phyloP scores from a whole-genome alignment of 306 rosid genomes.

The Dalbergia cultrata region DNA sequence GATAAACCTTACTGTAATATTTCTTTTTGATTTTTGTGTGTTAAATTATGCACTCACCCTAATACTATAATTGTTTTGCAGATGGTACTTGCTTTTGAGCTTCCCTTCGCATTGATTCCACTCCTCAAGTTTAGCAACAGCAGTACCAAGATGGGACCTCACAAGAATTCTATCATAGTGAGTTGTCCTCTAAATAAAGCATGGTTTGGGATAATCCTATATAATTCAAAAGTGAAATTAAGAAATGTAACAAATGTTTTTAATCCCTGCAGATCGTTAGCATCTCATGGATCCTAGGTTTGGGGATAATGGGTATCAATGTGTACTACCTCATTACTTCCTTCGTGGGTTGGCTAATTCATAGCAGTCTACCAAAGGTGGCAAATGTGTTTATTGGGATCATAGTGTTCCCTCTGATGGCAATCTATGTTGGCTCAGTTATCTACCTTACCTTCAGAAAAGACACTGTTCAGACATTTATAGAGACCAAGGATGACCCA shows the following conservation, averaged over 20 bases:
- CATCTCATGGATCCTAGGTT: conserved; percentile 77
- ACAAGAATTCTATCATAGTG: conserved; percentile 69
- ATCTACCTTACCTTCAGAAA: conserved; percentile 75
- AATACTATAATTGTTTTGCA: conserved; percentile 45
- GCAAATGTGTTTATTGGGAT: conserved; percentile 75
- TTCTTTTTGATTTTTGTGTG: not conserved
- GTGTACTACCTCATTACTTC: conserved; percentile 78
- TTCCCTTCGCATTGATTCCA: conserved; percentile 90
- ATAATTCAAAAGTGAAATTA: not conserved
- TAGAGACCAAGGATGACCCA: conserved; percentile 54
- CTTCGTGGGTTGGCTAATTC: conserved; percentile 81
- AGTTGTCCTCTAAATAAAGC: conserved; percentile 15
- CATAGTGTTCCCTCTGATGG: conserved; percentile 83
- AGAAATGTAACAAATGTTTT: conserved; percentile 6
- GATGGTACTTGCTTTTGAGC: conserved; percentile 95
- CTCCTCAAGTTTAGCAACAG: conserved; percentile 92
- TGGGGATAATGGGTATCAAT: conserved; percentile 75
- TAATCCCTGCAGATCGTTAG: conserved; percentile 62
- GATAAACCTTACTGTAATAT: not conserved
- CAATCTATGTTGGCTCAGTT: conserved; percentile 60
- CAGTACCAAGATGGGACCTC: conserved; percentile 87
- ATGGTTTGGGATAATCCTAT: not conserved
- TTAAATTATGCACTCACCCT: not conserved
- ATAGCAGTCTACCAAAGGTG: conserved; percentile 67
- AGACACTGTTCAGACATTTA: conserved; percentile 65